These are phyloP conservation scores for Chlorociboria aeruginascens DNA, from an alignment of 495 filamentous ascomycete species.

Conservation along the genomic window DNA sequence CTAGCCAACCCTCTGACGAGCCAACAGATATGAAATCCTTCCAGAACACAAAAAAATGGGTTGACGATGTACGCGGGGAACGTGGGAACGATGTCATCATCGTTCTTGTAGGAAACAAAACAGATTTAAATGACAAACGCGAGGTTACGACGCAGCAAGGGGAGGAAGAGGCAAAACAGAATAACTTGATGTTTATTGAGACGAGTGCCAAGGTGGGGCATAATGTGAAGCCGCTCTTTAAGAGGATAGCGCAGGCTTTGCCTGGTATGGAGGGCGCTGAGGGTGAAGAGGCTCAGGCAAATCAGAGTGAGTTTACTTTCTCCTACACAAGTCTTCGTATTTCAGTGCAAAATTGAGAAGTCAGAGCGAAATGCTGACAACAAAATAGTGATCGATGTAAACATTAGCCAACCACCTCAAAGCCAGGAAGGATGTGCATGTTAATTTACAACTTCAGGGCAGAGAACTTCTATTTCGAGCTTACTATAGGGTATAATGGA, in stretches of 20 bases:
- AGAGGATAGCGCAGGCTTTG: constrained; percentile 91
- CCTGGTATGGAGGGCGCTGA: constrained; percentile 93
- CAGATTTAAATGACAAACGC: constrained; percentile 92
- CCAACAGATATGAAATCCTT: constrained; percentile 72
- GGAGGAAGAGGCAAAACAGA: constrained; percentile 97
- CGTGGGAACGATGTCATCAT: constrained; percentile 97
- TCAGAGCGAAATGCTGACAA: neutral
- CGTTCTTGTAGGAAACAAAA: constrained; percentile 97
- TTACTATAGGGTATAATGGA: constrained; percentile 16
- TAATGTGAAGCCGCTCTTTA: constrained; percentile 94
- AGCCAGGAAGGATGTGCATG: constrained; percentile 76
- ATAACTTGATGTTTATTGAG: constrained; percentile 95
- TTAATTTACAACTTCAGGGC: constrained; percentile 26
- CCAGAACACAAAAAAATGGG: constrained; percentile 97
- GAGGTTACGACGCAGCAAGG: constrained; percentile 91
- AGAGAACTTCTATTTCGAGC: constrained; percentile 5
- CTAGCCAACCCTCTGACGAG: constrained; percentile 3
- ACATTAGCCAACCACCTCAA: constrained; percentile 62
- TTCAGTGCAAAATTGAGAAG: no score
- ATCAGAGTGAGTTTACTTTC: constrained; percentile 41
- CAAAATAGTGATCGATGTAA: constrained; percentile 79
- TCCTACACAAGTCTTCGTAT: neutral
- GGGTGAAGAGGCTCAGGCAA: constrained; percentile 47
- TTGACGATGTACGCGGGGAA: constrained; percentile 94
- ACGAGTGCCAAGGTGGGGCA: constrained; percentile 96